A percentile compares a stretch with the other conserved stretches of the same genome.
Evolutionary conservation across 2,329 filamentous ascomycete species (phyloP).

Genomic region (Aspergillus latus): DNA sequence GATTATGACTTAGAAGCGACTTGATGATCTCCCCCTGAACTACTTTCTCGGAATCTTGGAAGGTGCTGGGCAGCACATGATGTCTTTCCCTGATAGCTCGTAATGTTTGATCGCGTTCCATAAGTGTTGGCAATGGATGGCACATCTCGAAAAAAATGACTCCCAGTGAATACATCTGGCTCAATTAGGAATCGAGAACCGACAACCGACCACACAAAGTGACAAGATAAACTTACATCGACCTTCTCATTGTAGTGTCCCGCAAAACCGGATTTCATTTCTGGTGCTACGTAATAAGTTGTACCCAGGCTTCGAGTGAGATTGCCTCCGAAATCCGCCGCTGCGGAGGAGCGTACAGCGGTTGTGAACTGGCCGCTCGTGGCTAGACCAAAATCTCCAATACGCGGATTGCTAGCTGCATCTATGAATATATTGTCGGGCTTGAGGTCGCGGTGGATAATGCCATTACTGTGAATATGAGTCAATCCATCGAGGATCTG

Average conservation of each 20-base stretch:
- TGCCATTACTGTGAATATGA: conserved; percentile 85
- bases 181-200: not conserved
- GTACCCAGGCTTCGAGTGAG: conserved; percentile 66
- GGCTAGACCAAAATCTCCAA: conserved; percentile 93
- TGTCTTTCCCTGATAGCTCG: conserved; percentile 66
- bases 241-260: conserved; percentile 90
- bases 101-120: conserved; percentile 66
- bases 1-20: conserved; percentile 77
- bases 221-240: conserved; percentile 59
- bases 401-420: conserved; percentile 82
- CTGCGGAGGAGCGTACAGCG: conserved; percentile 39
- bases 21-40: conserved; percentile 74
- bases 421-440: conserved; percentile 98
- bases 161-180: conserved; percentile 86
- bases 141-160: conserved; percentile 99
- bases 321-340: conserved; percentile 38
- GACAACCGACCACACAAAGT: not conserved
- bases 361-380: conserved; percentile 71
- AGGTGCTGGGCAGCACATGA: conserved; percentile 70
- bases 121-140: conserved; percentile 59
- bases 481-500: conserved; percentile 87
- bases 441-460: conserved; percentile 94
- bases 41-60: conserved; percentile 66
- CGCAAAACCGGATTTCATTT: conserved; percentile 72
- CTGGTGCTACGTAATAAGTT: conserved; percentile 88